Evolutionary conservation across 2,329 filamentous ascomycete species (phyloP).

Genomic region (Aspergillus clavatus): DNA sequence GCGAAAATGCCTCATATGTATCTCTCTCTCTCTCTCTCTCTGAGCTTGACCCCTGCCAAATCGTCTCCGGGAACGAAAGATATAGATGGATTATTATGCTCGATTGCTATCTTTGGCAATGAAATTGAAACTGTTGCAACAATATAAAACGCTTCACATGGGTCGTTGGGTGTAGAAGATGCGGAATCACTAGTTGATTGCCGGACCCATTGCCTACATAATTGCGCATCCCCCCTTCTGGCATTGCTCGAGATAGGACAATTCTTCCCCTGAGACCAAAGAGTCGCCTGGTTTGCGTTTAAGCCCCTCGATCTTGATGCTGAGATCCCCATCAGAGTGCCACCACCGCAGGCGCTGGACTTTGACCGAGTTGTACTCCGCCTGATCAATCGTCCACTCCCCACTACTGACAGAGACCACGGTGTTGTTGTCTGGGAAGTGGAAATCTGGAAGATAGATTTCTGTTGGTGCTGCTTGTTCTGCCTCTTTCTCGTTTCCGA

Average conservation of each 20-base stretch:
- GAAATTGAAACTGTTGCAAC: too few relatives aligned
- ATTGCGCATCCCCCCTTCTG: constrained; percentile 46
- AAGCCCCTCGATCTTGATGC: constrained; percentile 68
- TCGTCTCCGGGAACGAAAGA: too few relatives aligned
- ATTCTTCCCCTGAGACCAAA: constrained; percentile 60
- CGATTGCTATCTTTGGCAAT: too few relatives aligned
- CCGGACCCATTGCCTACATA: constrained; percentile 43
- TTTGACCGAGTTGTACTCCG: constrained; percentile 64
- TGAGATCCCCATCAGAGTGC: constrained; percentile 82
- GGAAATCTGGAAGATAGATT: constrained; percentile 83
- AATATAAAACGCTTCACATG: too few relatives aligned
- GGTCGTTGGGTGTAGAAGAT: too few relatives aligned
- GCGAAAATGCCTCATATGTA: too few relatives aligned
- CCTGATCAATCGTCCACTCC: constrained; percentile 78
- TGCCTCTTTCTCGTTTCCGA: constrained; percentile 55
- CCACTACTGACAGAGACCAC: constrained; percentile 74
- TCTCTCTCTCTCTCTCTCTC: too few relatives aligned
- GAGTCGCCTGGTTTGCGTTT: constrained; percentile 51
- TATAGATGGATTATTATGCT: too few relatives aligned
- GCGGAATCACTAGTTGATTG: too few relatives aligned
- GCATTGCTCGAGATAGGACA: constrained; percentile 67
- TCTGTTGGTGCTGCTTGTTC: constrained; percentile 66
- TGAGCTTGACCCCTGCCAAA: too few relatives aligned
- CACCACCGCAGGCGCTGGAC: constrained; percentile 85
- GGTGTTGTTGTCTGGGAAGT: constrained; percentile 74